Conservation (phyloP, 2,329 filamentous ascomycete genomes). For the Exophiala sp. region DNA sequence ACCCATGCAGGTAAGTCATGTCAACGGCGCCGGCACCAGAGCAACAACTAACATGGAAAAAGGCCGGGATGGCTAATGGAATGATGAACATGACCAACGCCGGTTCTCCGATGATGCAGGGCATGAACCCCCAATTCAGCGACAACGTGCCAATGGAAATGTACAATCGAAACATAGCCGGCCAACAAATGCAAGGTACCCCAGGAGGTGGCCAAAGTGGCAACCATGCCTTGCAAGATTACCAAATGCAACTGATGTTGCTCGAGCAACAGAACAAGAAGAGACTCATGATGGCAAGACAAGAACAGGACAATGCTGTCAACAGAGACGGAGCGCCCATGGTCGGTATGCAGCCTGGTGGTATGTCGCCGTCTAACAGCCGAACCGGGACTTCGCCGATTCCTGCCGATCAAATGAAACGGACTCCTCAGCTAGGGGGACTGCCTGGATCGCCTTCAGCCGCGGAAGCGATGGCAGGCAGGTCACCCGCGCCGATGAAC, state of each 20-base stretch:
- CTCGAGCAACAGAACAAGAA: constrained; percentile 65
- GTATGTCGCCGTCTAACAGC: constrained; percentile 54
- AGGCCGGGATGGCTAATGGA: constrained; percentile 67
- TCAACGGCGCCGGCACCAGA: constrained; percentile 68
- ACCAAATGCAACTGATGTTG: constrained; percentile 65
- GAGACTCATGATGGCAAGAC: constrained; percentile 58
- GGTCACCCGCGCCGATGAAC: constrained; percentile 56
- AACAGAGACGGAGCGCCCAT: constrained; percentile 46
- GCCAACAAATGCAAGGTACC: constrained; percentile 38
- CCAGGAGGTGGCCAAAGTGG: constrained; percentile 39
- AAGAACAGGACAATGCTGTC: constrained; percentile 59
- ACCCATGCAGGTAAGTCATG: constrained; percentile 76
- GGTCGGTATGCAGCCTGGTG: constrained; percentile 42
- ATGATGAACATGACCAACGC: constrained; percentile 61
- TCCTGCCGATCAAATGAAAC: constrained; percentile 57
- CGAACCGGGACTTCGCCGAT: constrained; percentile 55
- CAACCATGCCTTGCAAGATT: constrained; percentile 64
- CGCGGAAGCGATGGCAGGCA: constrained; percentile 52
- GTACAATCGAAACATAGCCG: constrained; percentile 30
- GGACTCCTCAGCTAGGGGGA: constrained; percentile 56
- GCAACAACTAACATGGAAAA: constrained; percentile 60
- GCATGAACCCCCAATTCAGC: constrained; percentile 56
- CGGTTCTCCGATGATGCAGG: constrained; percentile 74
- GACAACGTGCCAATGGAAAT: constrained; percentile 36
- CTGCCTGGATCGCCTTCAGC: constrained; percentile 54